Evolutionary conservation across 345 rosid genomes (phyloP).

Genomic region (Acer campestre): DNA sequence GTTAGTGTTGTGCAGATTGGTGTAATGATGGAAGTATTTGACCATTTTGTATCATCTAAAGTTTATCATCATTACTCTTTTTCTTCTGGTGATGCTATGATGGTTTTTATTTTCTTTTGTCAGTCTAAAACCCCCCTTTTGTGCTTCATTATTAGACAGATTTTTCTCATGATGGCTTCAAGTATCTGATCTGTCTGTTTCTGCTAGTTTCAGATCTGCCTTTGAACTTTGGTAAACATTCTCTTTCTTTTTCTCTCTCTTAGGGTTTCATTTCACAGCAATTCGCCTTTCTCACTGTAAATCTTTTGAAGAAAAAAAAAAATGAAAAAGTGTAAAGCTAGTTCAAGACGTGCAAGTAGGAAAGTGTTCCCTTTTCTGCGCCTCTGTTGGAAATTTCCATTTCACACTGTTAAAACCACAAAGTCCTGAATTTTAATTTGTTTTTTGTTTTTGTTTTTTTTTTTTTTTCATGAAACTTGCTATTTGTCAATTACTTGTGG

Average conservation of each 20-base stretch:
- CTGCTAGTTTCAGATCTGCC: conserved; percentile 45
- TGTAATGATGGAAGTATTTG: conserved; percentile 67
- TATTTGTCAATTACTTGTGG: not conserved
- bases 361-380: conserved; percentile 21
- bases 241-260: conserved; percentile 10
- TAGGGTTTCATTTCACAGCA: conserved; percentile 37
- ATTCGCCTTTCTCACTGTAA: conserved; percentile 10
- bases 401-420: not conserved
- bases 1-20: conserved; percentile 45
- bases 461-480: not conserved
- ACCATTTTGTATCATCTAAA: conserved; percentile 38
- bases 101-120: conserved; percentile 34
- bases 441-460: too few species aligned
- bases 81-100: conserved; percentile 37
- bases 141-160: conserved; percentile 28
- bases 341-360: conserved; percentile 9
- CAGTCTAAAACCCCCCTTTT: conserved; percentile 28
- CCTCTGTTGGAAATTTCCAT: conserved; percentile 15
- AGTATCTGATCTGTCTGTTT: conserved; percentile 53
- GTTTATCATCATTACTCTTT: conserved; percentile 60
- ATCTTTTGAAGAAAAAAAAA: not conserved
- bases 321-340: not conserved
- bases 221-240: conserved; percentile 23
- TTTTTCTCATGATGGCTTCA: conserved; percentile 40
- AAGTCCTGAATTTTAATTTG: not conserved